Evolutionary conservation across 176 grass and related monocot genomes (phyloP), one percentile per base, ranked within the genome.

Genomic region (Thalia dealbata): DNA sequence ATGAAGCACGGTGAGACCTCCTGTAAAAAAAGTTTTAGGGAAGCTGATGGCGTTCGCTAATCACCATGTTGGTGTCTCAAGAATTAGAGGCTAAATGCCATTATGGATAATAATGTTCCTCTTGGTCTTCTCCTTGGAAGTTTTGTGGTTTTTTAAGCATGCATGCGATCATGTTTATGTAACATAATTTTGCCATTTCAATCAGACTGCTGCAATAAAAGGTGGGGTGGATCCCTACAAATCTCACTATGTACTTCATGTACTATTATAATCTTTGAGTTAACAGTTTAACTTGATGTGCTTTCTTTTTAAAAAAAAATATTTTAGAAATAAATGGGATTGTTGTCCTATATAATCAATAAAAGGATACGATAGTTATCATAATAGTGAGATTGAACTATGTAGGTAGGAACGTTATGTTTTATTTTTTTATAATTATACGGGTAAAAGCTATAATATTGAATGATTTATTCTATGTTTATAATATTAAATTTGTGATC

Each of bases 1-100:
- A 96, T 32, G 83, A 96, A 61, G 74, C 80, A 69, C 80, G 92
- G 76, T 91, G 69, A 86, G 80, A 72, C 46, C 44, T 66, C 3
- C 26, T 26, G 13, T 22, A 2, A 23, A 19, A 30, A 66, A 66
- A 35, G 26, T 1, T 11, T 25, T 32, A n/a, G 21, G 54, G 18
- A 58, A 58, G 54, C 54, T n/a, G 22, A 16, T 58, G 21, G 19
- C 4, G 54, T n/a, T 58, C 18, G 1, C 54, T 56, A 18, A 18
- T 58, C 54, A 58, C 54, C 7, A 58, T n/a, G n/a, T 48, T 48
- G 45, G 1, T 48, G 45, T 48, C 45, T 10, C 45, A 48, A 48
- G 11, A 13, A 48, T 13, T 48, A 48, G 45, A 1, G 45, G 3
- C 45, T 48, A 48, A 48, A 13, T 38, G 11, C 45, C 45, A 48